Base-by-base conservation (phyloP, 306 rosid genomes). In the Coriaria nepalensis region DNA sequence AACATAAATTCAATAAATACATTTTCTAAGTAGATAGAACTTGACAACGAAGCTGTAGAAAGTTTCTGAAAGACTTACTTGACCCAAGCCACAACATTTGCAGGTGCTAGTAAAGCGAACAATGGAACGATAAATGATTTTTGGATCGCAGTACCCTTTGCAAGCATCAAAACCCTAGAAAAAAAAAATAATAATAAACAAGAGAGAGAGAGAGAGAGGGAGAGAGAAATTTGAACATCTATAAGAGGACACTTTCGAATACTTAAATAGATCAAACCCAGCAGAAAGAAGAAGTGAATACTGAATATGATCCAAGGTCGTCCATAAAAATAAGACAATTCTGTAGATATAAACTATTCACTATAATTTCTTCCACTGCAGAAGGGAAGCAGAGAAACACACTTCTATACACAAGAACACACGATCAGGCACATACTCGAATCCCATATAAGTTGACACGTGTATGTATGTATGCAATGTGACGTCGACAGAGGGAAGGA, bases 91-190 rank as follows among this genome's bases (percentile, higher is more conserved):
- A 79, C 15, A 52, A 90, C 35, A 55, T 59, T 63, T 32, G 68
- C 71, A 13, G 98, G 98, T 33, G 95, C 94, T 76, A 81, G 98
- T 36, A 90, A 58, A 35, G 77, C 87, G 75, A 90, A 59, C 2
- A 90, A 65, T 0, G 98, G 98, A 69, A 79, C 78, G 46, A 90
- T 29, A 42, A 74, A 84, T 8, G 94, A 67, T 63, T 90, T 90
- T 43, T 73, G 94, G 48, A 75, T 60, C 0, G 80, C 71, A n/a
- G 98, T 79, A 20, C 98, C 98, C 71, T 14, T 85, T 15, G 81
- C 72, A 46, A 85, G 53, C 63, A 90, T 45, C 7, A 90, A 56
- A 44, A 79, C 70, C 85, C 98, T 90, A 49, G 20, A 73, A 59
- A 48, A 48, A 43, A n/a, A 47, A 47, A 6, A 6, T 32, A 58